Base-by-base conservation (phyloP, 2,329 filamentous ascomycete genomes). In the Fusarium nisikadoi region DNA sequence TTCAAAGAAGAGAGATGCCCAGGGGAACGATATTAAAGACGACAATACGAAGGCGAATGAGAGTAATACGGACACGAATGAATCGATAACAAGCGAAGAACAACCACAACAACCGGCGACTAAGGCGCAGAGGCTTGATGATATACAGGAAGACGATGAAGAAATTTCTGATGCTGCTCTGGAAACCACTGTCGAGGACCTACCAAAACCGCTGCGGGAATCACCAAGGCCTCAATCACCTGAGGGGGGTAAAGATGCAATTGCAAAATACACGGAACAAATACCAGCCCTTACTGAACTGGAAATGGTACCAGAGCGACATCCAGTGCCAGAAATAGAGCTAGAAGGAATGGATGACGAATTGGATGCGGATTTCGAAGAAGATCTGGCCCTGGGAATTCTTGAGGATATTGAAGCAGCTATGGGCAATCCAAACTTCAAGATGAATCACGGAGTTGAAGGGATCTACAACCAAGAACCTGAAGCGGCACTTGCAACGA, bases 1-100 rank as follows among this genome's bases (percentile, higher is more conserved):
- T 6, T 62, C 64, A 3, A 81, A 72, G 58, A 82, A 81, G 73
- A 79, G 79, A 42, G 77, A 79, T 36, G 58, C 45, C 6, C 65
- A 59, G 10, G 79, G 78, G 6, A 57, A 61, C 20, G 68, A 69
- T 8, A 60, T 75, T 27, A 62, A 57, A 17, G 49, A 67, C 17
- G 19, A n/a, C 13, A 31, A 67, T 62, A 38, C 59, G 33, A 39
- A 50, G 6, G 53, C 60, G 23, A 67, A n/a, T 19, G 31, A n/a
- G 29, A 52, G 57, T 1, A 60, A 62, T 11, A 27, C 14, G 19
- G 35, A 58, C 4, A 39, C 43, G 5, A 47, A 39, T 9, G 36
- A 35, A 13, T 27, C 25, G 16, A 43, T 35, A 4, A 59, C 39
- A n/a, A 52, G 16, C 6, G 54, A 60, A 23, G 29, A 71, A 13